Evolutionary conservation across 164 flowering plant genomes (phyloP).

Genomic region (Nymphaea thermarum): DNA sequence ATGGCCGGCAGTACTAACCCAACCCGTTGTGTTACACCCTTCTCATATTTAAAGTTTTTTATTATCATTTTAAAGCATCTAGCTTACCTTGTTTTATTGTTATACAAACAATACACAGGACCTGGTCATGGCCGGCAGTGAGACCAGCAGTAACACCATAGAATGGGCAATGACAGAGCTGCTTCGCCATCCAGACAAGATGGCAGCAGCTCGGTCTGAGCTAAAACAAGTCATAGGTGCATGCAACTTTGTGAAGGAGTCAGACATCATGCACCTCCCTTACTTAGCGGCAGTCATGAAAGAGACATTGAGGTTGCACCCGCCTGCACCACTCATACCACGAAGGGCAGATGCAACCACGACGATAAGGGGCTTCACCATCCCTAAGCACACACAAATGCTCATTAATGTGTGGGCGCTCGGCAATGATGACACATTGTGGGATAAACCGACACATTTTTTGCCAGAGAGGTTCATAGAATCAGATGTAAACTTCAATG

Average conservation of each 20-base stretch:
- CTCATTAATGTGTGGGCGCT: constrained; percentile 6
- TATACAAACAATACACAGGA: constrained; percentile 1
- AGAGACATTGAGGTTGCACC: constrained; percentile 5
- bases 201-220: constrained; percentile 32
- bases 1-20: too few species aligned
- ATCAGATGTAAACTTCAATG: constrained; percentile 2
- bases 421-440: not conserved
- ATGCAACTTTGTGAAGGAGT: constrained; percentile 12
- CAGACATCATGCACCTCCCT: constrained; percentile 1
- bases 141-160: constrained; percentile 39
- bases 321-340: constrained; percentile 6
- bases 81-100: not conserved
- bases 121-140: constrained; percentile 42
- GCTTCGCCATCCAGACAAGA: constrained; percentile 24
- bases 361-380: not conserved
- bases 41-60: not conserved
- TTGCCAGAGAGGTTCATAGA: constrained; percentile 3
- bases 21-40: too few species aligned
- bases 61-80: not conserved
- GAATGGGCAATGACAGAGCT: constrained; percentile 77
- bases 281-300: constrained; percentile 3
- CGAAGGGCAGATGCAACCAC: not conserved
- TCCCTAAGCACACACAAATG: constrained; percentile 4
- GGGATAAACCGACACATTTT: constrained; percentile 1
- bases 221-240: constrained; percentile 23